Evolutionary conservation across 345 rosid genomes (phyloP).

Genomic region (Populus nigra): DNA sequence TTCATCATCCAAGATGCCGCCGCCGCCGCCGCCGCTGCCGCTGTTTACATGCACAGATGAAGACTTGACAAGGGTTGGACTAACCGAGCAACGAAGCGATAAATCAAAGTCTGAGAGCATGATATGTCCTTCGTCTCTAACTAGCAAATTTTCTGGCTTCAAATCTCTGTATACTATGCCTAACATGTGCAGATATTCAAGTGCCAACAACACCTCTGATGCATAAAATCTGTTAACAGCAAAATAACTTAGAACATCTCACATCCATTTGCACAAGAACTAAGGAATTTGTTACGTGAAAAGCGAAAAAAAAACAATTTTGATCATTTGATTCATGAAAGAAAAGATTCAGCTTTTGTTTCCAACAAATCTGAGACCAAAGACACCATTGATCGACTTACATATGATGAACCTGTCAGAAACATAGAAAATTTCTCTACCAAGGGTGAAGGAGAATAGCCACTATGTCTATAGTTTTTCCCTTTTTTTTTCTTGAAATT

Average conservation of each 20-base stretch:
- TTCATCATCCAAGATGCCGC: slow-evolving; percentile 62
- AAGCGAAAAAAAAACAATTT: neutral
- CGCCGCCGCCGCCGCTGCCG: slow-evolving; percentile 24
- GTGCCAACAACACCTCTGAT: slow-evolving; percentile 82
- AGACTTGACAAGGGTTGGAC: slow-evolving; percentile 82
- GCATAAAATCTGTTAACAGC: slow-evolving; percentile 64
- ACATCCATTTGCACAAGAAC: neutral
- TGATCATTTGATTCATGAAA: neutral
- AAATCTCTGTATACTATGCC: slow-evolving; percentile 88
- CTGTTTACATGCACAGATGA: slow-evolving; percentile 51
- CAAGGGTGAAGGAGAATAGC: neutral
- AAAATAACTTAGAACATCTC: neutral
- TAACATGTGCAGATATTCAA: slow-evolving; percentile 90
- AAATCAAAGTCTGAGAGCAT: slow-evolving; percentile 92
- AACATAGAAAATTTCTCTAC: neutral
- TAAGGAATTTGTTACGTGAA: neutral
- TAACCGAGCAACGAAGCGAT: slow-evolving; percentile 84
- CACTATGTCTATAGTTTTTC: neutral
- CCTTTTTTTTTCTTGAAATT: neutral
- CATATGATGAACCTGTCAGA: neutral
- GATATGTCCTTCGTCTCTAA: slow-evolving; percentile 82
- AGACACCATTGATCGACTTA: neutral
- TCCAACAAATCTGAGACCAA: neutral
- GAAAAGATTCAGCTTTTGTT: neutral
- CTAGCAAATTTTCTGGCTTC: slow-evolving; percentile 88